A percentile compares a stretch with the other conserved stretches of the same genome.
Conservation (phyloP, 805 yeast genomes). For the Hanseniaspora nectarophila region DNA sequence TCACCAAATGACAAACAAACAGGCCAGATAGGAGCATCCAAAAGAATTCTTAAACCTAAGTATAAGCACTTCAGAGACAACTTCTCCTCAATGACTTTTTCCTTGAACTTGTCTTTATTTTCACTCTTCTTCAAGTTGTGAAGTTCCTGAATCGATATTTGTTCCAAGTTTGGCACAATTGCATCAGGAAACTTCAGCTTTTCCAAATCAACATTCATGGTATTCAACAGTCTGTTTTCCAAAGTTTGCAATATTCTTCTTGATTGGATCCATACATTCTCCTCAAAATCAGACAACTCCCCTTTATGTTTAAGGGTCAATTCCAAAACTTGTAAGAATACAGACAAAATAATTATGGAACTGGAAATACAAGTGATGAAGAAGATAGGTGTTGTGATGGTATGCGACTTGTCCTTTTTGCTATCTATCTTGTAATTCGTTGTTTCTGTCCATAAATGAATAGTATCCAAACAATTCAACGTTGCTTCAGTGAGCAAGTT, state of each 20-base stretch:
- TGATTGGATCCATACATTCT: constrained; percentile 54
- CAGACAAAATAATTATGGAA: constrained; percentile 49
- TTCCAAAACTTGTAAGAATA: constrained; percentile 48
- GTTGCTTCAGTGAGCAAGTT: constrained; percentile 58
- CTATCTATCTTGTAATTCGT: constrained; percentile 39
- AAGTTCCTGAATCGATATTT: constrained; percentile 32
- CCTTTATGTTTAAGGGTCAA: constrained; percentile 28
- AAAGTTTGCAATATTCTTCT: constrained; percentile 49
- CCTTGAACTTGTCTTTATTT: constrained; percentile 34
- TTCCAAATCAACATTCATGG: constrained; percentile 3
- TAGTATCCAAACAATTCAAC: constrained; percentile 43
- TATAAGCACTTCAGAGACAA: constrained; percentile 48
- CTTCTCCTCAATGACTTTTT: constrained; percentile 38
- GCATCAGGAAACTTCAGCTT: constrained; percentile 34
- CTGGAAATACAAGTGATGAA: constrained; percentile 61
- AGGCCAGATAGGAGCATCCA: constrained; percentile 85
- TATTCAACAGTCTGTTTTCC: constrained; percentile 37
- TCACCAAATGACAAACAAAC: constrained; percentile 68
- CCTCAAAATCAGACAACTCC: constrained; percentile 36
- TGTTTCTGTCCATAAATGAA: constrained; percentile 61
- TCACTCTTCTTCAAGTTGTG: constrained; percentile 36
- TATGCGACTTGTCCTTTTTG: constrained; percentile 52
- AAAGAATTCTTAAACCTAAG: constrained; percentile 61
- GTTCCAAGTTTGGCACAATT: constrained; percentile 28
- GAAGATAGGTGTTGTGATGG: constrained; percentile 64